Percentiles rank a stretch among this genome's conserved stretches.
phyloP scores from a whole-genome alignment of 1,284 basidiomycete species.

The Microbotryomycetes sp. region DNA sequence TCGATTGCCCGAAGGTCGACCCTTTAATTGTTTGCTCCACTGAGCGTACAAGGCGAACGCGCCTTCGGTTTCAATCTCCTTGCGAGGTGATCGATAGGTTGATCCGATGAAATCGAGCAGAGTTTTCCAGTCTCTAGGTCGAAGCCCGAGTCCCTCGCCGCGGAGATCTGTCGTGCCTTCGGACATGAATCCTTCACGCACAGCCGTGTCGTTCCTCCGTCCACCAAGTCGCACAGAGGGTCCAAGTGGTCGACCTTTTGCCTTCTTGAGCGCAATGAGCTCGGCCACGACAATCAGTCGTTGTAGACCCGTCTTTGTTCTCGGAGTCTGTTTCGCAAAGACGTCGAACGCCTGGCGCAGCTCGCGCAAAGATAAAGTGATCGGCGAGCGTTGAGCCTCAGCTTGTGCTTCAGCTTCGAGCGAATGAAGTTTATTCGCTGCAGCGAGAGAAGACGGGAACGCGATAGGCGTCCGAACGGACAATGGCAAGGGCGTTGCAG shows the following conservation, averaged over 20 bases:
- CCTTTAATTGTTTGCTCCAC: not conserved
- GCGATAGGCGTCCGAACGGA: not conserved
- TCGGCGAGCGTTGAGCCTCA: not conserved
- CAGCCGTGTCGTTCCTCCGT: not conserved
- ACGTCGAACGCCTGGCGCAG: slow-evolving; percentile 11
- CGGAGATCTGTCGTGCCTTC: not conserved
- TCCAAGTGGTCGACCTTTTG: not conserved
- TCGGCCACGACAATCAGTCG: slow-evolving; percentile 27
- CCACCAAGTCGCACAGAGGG: not conserved
- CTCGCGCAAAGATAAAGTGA: slow-evolving; percentile 16
- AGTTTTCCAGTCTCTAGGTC: slow-evolving; percentile 9
- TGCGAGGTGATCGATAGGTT: not conserved
- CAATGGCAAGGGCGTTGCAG: not conserved
- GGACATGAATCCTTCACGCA: not conserved
- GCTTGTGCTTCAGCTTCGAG: not conserved
- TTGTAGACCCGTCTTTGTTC: slow-evolving; percentile 14
- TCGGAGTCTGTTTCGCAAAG: slow-evolving; percentile 9
- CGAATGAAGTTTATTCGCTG: not conserved
- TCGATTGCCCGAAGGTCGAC: not conserved
- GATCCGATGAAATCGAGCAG: slow-evolving; percentile 18
- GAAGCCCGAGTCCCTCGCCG: slow-evolving; percentile 11
- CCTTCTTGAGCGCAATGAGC: slow-evolving; percentile 10
- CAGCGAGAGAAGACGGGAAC: not conserved
- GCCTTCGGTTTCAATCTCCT: not conserved
- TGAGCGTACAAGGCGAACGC: not conserved